A percentile compares a stretch with the other conserved stretches of the same genome.
Evolutionary conservation across 495 filamentous ascomycete species (phyloP).

Genomic region (Annulohypoxylon bovei): DNA sequence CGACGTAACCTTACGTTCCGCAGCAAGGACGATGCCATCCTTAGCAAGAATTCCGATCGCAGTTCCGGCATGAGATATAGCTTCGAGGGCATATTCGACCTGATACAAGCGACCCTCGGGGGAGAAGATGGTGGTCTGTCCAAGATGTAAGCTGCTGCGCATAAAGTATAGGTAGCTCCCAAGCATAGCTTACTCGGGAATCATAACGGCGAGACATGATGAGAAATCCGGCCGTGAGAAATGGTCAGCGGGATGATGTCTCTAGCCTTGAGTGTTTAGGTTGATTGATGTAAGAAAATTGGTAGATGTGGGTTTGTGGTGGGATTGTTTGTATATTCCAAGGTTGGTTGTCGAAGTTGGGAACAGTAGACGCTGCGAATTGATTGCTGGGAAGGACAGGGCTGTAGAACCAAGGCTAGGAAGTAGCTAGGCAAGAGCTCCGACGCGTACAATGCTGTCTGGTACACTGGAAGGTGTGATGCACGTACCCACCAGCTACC

Average conservation of each 20-base stretch:
- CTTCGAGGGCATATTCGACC: conserved; percentile 98
- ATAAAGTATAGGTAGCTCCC: conserved; percentile 15
- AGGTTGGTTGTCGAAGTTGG: not conserved
- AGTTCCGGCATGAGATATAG: conserved; percentile 97
- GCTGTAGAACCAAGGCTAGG: conserved; percentile 21
- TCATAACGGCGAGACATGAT: conserved; percentile 97
- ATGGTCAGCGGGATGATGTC: not conserved
- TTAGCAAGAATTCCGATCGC: conserved; percentile 95
- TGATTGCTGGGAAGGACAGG: conserved; percentile 16
- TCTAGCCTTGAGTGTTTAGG: not conserved
- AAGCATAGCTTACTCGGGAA: conserved; percentile 85
- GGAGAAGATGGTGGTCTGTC: conserved; percentile 98
- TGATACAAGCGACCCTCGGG: conserved; percentile 98
- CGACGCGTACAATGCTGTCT: conserved; percentile 33
- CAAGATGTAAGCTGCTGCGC: conserved; percentile 53
- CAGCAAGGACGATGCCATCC: conserved; percentile 97
- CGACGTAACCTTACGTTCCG: conserved; percentile 99
- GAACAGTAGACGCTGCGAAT: conserved; percentile 19
- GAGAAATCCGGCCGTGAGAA: conserved; percentile 30
- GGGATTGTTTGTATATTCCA: not conserved
- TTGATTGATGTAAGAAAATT: conserved; percentile 3
- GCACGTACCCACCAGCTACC: not conserved
- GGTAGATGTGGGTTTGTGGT: not conserved
- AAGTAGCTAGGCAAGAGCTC: conserved; percentile 43
- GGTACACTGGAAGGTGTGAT: not conserved